Evolutionary conservation across 2,329 filamentous ascomycete genomes (phyloP).

Genomic region (Colletotrichum gigasporum): DNA sequence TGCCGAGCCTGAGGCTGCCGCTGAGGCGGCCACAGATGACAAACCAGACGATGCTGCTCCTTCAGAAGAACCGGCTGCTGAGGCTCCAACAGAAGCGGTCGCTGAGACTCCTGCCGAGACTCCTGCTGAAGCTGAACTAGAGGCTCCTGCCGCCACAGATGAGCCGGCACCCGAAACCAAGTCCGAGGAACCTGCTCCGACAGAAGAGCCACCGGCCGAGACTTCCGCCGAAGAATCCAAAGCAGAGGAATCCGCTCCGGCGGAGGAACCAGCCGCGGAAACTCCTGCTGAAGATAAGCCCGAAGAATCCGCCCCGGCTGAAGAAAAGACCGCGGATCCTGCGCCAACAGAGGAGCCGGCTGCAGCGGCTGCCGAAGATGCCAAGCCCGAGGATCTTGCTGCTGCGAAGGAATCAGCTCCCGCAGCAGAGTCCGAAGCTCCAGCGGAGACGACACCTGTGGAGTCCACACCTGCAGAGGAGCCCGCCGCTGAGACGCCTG

Average conservation of each 20-base stretch:
- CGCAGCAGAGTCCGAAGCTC: too few relatives aligned
- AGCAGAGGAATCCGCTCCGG: not conserved
- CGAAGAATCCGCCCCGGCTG: not conserved
- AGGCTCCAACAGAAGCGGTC: not conserved
- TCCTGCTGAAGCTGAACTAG: not conserved
- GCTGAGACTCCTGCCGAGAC: not conserved
- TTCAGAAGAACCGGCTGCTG: not conserved
- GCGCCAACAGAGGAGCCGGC: conserved; percentile 40
- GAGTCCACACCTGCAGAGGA: not conserved
- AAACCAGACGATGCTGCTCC: not conserved
- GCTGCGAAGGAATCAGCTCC: too few relatives aligned
- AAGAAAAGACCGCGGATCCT: conserved; percentile 57
- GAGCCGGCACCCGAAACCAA: not conserved
- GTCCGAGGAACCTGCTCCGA: not conserved
- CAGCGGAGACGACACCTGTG: not conserved
- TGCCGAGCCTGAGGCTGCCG: not conserved
- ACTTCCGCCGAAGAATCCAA: not conserved
- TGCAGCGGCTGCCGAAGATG: conserved; percentile 40
- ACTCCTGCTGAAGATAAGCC: not conserved
- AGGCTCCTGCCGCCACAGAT: not conserved
- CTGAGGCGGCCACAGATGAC: not conserved
- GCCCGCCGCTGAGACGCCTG: not conserved
- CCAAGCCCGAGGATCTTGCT: conserved; percentile 60
- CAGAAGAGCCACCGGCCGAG: not conserved
- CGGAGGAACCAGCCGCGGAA: conserved; percentile 1